These are phyloP conservation scores for Striga hermonthica DNA, from an alignment of 305 asterid genomes.

Conservation along the genomic window DNA sequence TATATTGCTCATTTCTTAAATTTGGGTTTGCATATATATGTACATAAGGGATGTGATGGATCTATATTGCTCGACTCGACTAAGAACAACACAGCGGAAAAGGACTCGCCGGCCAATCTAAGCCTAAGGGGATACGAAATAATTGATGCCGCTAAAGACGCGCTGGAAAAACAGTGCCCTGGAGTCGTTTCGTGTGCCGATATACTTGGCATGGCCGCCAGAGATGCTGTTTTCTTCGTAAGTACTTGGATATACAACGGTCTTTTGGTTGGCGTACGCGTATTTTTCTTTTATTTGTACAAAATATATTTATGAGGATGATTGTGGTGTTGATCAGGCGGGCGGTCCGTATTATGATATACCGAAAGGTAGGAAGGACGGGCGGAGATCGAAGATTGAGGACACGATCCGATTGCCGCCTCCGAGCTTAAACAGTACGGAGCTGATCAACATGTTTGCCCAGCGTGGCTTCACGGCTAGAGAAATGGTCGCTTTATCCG, in stretches of 20 bases:
- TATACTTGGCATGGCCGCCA: conserved; percentile 82
- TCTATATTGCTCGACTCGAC: conserved; percentile 74
- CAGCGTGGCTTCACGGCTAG: conserved; percentile 71
- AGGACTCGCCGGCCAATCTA: conserved; percentile 87
- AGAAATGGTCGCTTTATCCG: conserved; percentile 91
- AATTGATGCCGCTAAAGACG: conserved; percentile 68
- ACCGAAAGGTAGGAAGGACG: conserved; percentile 83
- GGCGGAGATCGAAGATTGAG: conserved; percentile 66
- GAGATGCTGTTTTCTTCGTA: conserved; percentile 88
- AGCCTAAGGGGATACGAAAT: conserved; percentile 77
- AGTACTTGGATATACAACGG: conserved; percentile 19
- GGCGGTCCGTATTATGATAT: conserved; percentile 83
- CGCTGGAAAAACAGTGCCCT: conserved; percentile 65
- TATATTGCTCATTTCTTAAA: conserved; percentile 40
- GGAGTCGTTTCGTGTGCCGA: conserved; percentile 95
- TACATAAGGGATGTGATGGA: conserved; percentile 78
- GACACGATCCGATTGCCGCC: conserved; percentile 80
- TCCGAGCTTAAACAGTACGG: conserved; percentile 67
- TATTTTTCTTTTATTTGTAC: not conserved
- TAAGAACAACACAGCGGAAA: conserved; percentile 71
- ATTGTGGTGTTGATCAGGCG: conserved; percentile 40
- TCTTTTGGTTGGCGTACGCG: not conserved
- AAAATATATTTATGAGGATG: not conserved
- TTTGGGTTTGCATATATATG: not conserved
- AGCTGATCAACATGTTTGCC: conserved; percentile 60